Evolutionary conservation across 176 grass and related monocot genomes (phyloP).

Genomic region (Triticum timopheevii): DNA sequence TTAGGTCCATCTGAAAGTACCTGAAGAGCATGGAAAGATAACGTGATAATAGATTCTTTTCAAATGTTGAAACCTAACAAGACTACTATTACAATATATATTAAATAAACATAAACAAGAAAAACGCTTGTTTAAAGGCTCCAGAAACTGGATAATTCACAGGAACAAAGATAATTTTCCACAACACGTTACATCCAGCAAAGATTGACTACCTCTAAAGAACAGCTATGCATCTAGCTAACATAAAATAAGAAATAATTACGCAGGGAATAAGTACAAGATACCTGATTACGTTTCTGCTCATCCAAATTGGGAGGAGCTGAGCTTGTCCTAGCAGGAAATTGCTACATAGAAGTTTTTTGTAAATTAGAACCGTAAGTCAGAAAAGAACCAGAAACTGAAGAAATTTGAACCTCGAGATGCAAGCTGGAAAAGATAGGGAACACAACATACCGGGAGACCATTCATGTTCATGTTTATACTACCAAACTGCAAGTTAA

Average conservation of each 20-base stretch:
- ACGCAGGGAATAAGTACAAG: background rate
- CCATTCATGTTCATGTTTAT: constrained; percentile 80
- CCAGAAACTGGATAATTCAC: background rate
- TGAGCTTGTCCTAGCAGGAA: constrained; percentile 95
- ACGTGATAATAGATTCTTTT: constrained; percentile 18
- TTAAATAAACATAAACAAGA: background rate
- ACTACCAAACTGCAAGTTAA: constrained; percentile 85
- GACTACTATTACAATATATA: background rate
- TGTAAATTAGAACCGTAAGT: background rate
- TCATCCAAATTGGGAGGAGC: constrained; percentile 97
- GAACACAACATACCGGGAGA: constrained; percentile 57
- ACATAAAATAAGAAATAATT: background rate
- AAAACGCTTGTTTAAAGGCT: background rate
- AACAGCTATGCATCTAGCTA: constrained; percentile 2
- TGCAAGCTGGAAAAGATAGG: constrained; percentile 14
- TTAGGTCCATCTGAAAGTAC: constrained; percentile 44
- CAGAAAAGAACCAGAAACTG: background rate
- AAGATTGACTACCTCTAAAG: background rate
- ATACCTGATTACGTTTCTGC: constrained; percentile 89
- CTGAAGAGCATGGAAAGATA: constrained; percentile 35
- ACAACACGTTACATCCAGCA: background rate
- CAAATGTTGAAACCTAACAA: background rate
- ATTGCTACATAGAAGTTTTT: constrained; percentile 39
- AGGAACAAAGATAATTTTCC: background rate
- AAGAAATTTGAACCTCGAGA: background rate